phyloP scores from a whole-genome alignment of 2,329 filamentous ascomycete genomes.

The Endothia cerciana region DNA sequence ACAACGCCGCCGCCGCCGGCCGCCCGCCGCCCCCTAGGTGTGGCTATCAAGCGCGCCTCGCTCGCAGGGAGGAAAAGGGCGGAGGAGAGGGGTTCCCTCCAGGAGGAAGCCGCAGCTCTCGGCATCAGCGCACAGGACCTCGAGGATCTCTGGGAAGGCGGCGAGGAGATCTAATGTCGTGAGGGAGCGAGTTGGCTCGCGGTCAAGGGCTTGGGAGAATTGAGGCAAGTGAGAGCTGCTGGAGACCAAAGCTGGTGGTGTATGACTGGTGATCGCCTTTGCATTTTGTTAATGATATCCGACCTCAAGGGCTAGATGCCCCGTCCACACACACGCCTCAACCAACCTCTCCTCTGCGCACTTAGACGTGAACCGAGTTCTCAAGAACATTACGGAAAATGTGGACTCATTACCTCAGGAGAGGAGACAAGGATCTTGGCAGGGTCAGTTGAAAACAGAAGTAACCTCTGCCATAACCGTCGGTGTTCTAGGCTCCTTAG shows the following conservation, averaged over 20 bases:
- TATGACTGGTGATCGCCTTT: constrained; percentile 19
- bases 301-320: constrained; percentile 21
- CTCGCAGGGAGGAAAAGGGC: constrained; percentile 29
- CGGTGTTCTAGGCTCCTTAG: not conserved
- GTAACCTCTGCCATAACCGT: not conserved
- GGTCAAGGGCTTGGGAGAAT: not conserved
- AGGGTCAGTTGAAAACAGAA: not conserved
- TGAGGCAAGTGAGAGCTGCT: not conserved
- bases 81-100: constrained; percentile 28
- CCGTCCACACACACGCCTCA: constrained; percentile 20
- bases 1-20: constrained; percentile 29
- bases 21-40: constrained; percentile 35
- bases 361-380: not conserved
- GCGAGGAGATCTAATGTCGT: constrained; percentile 30
- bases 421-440: not conserved
- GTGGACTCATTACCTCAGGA: not conserved
- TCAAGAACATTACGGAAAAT: not conserved
- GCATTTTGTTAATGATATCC: constrained; percentile 22
- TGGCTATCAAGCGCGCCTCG: constrained; percentile 34
- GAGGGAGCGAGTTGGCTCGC: not conserved
- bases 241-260: constrained; percentile 22
- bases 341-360: not conserved
- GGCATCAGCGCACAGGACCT: constrained; percentile 30
- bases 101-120: constrained; percentile 20
- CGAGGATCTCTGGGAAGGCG: constrained; percentile 32